Evolutionary conservation across 2,329 filamentous ascomycete genomes (phyloP), one percentile per base, ranked within the genome.

Genomic region (Aspergillus thermomutatus): DNA sequence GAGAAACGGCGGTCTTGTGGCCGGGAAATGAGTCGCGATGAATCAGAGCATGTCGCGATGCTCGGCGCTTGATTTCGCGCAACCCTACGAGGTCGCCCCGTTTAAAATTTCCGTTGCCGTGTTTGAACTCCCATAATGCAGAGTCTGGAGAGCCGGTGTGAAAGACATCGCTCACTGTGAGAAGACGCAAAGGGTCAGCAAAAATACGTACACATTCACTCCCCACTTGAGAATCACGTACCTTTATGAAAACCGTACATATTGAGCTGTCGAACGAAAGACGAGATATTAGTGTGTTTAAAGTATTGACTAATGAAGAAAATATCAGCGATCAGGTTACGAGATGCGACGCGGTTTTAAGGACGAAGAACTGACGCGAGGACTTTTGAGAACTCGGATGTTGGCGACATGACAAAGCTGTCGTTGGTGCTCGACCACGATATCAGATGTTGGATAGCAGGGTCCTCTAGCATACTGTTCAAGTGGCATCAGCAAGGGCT

Each of bases 181-280:
- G 19, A 25, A 21, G 41, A 41, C 21, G 34, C 21, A 11, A 34
- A 56, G 26, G 54, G 57, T 62, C 53, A 65, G 53, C 53, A 47
- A 52, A 49, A 21, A 49, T 50, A 7, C 40, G 52, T 14, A 17
- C 26, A 41, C 14, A 46, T 53, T 27, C 49, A 52, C 48, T 26
- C 31, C 19, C 28, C 17, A 21, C 26, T 23, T 4, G 34, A 26
- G n/a, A 37, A 50, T 40, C 19, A 49, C 72, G 50, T 75, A 95
- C 92, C 92, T 89, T 99, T 99, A 73, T 99, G 94, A 75, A 99
- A 99, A 6, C 94, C 94, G 67, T 99, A 99, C 94, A 99, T 99
- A 72, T 99, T 99, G 51, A 99, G 79, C 77, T 99, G 94, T 50
- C 94, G 87, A 50, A 99, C 94, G 73, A 99, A 99, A 1, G 94